These are phyloP conservation scores for Castanea crenata DNA, from an alignment of 306 rosid species.

Conservation along the genomic window DNA sequence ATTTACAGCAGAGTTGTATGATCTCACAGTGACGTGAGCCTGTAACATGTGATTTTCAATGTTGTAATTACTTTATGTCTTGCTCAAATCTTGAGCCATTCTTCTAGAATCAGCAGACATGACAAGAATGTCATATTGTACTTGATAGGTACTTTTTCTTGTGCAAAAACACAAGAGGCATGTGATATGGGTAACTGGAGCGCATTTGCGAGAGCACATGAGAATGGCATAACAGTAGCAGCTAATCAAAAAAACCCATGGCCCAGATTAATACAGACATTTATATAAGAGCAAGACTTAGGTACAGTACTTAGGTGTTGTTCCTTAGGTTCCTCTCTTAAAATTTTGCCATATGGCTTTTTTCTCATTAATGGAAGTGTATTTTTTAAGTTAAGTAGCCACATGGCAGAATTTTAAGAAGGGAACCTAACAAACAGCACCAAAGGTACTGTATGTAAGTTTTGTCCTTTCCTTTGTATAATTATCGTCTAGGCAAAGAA, in stretches of 20 bases:
- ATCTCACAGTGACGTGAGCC: constrained; percentile 21
- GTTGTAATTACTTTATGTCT: constrained; percentile 24
- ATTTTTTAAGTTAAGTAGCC: too few relatives aligned
- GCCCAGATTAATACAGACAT: background rate
- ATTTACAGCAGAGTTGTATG: constrained; percentile 25
- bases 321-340: too few relatives aligned
- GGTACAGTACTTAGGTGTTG: too few relatives aligned
- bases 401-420: too few relatives aligned
- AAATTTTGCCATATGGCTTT: too few relatives aligned
- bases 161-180: background rate
- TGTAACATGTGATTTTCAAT: constrained; percentile 22
- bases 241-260: background rate
- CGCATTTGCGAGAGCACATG: background rate
- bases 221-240: constrained; percentile 14
- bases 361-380: too few relatives aligned
- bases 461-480: too few relatives aligned
- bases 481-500: background rate
- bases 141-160: background rate
- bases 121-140: background rate
- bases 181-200: background rate
- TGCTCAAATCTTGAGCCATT: constrained; percentile 27
- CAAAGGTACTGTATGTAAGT: too few relatives aligned
- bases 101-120: constrained; percentile 24
- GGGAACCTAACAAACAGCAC: too few relatives aligned
- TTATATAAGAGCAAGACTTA: too few relatives aligned